A percentile compares a stretch with the other conserved stretches of the same genome.
Evolutionary conservation across 305 asterid genomes (phyloP).

Genomic region (Galium porrigens): DNA sequence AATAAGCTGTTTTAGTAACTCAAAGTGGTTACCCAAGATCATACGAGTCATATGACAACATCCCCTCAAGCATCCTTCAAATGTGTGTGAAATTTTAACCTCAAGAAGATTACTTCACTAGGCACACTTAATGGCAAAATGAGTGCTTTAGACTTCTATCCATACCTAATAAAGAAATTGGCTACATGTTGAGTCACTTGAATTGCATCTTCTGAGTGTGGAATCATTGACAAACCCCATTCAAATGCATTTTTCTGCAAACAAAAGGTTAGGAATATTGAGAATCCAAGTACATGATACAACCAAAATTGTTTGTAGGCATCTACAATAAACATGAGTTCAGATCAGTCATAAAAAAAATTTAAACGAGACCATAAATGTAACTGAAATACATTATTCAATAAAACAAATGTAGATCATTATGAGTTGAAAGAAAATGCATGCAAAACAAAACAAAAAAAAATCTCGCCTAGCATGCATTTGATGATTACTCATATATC

Average conservation of each 20-base stretch:
- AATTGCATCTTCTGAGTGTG: slow-evolving; percentile 92
- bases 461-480: too few relatives aligned
- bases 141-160: not conserved
- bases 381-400: not conserved
- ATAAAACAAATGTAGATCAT: not conserved
- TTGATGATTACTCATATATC: not conserved
- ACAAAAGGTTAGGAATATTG: slow-evolving; percentile 7
- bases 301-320: not conserved
- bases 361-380: not conserved
- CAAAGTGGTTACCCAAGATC: not conserved
- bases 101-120: not conserved
- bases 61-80: not conserved
- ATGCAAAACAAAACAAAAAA: not conserved
- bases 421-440: not conserved
- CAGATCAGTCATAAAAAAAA: too few relatives aligned
- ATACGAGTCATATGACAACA: not conserved
- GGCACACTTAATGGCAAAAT: not conserved
- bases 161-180: slow-evolving; percentile 66
- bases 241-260: slow-evolving; percentile 94
- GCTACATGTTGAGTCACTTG: slow-evolving; percentile 92
- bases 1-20: not conserved
- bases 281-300: not conserved
- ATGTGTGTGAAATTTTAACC: not conserved
- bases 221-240: slow-evolving; percentile 81
- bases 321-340: not conserved